Conservation (phyloP, 1,284 basidiomycete genomes). For the Cutaneotrichosporon arboriforme region DNA sequence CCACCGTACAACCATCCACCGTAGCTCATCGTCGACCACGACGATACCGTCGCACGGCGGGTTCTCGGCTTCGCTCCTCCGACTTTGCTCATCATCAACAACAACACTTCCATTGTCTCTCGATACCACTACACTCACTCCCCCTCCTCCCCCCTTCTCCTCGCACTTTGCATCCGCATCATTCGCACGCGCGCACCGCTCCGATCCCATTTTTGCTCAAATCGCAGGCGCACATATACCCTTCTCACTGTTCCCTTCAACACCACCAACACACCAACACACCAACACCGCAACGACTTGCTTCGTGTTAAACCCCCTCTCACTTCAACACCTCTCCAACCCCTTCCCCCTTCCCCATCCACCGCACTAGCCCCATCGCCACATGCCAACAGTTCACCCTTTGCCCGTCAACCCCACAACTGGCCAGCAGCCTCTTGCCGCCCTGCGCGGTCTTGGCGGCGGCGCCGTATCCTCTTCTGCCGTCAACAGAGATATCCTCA, state of each 20-base stretch:
- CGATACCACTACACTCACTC: neutral
- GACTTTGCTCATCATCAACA: neutral
- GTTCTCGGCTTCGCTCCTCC: no score
- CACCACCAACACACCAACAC: neutral
- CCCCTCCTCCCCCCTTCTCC: neutral
- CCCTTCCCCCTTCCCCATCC: slow-evolving; percentile 1
- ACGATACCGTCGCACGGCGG: no score
- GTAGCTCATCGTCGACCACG: neutral
- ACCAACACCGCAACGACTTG: no score
- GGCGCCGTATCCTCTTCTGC: slow-evolving; percentile 25
- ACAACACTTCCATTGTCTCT: no score
- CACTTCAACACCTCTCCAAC: neutral
- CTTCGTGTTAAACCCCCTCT: neutral
- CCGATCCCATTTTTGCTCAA: no score
- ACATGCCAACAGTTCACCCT: slow-evolving; percentile 33
- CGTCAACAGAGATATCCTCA: slow-evolving; percentile 47
- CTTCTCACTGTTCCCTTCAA: neutral
- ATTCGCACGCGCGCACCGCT: neutral
- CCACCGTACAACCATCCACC: no score
- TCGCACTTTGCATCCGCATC: neutral
- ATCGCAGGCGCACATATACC: neutral
- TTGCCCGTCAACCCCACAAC: slow-evolving; percentile 46
- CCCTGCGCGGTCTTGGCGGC: slow-evolving; percentile 20
- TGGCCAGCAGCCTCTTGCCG: slow-evolving; percentile 36
- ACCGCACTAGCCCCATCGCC: neutral